Evolutionary conservation across 352 stramenopile genomes (phyloP).

Genomic region (Saprolegnia diclina): DNA sequence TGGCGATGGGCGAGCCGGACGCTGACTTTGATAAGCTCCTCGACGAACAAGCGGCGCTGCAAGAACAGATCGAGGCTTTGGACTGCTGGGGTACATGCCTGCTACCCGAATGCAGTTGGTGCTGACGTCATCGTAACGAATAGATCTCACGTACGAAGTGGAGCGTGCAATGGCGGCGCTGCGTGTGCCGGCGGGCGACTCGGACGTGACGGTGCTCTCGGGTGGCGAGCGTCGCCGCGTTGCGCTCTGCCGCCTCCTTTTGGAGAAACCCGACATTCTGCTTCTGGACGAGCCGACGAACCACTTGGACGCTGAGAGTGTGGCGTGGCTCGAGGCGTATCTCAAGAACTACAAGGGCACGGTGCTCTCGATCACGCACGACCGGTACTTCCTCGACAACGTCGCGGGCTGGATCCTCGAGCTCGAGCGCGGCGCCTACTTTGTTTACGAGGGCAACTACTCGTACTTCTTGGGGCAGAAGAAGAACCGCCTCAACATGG

Average conservation of each 20-base stretch:
- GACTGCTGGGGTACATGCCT: conserved; percentile 72
- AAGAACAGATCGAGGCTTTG: conserved; percentile 81
- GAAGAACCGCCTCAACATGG: conserved; percentile 90
- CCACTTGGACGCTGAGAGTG: conserved; percentile 95
- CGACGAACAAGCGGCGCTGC: conserved; percentile 77
- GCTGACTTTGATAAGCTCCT: conserved; percentile 85
- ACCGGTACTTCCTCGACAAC: conserved; percentile 98
- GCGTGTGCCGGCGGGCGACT: conserved; percentile 58
- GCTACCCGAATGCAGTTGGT: too few relatives aligned
- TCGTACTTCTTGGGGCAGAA: conserved; percentile 95
- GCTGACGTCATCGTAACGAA: background rate
- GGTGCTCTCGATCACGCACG: conserved; percentile 97
- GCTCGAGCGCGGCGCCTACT: conserved; percentile 94
- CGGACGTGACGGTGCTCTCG: conserved; percentile 76
- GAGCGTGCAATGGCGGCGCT: conserved; percentile 79
- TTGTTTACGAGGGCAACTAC: conserved; percentile 98
- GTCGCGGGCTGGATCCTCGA: conserved; percentile 97
- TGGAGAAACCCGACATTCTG: conserved; percentile 95
- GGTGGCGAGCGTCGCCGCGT: conserved; percentile 94
- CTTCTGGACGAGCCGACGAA: conserved; percentile 98
- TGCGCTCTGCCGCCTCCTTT: conserved; percentile 90
- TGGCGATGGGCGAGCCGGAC: conserved; percentile 86
- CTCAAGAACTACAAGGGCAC: conserved; percentile 94
- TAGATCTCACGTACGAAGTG: conserved; percentile 67
- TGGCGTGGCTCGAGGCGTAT: conserved; percentile 97